Base-by-base conservation (phyloP, 345 rosid genomes). In the Brassica juncea region DNA sequence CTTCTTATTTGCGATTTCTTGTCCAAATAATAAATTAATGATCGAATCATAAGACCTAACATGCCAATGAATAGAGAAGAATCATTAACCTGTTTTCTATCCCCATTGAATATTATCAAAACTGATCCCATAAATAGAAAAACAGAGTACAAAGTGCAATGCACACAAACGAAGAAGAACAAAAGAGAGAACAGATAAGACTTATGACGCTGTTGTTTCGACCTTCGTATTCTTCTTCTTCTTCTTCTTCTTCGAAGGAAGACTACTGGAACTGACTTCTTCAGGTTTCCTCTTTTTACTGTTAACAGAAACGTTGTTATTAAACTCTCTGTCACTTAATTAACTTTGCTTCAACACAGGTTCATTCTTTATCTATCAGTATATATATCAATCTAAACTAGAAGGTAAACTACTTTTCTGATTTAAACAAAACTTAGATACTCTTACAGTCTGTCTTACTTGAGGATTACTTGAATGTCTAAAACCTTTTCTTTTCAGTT, bases 271-370 rank as follows among this genome's bases (percentile, higher is more conserved):
- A 78, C 86, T 88, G 27, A 84, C 77, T 78, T 88, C 97, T 68
- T 85, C 87, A 6, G 91, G 75, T 86, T 87, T 82, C 80, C 97
- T 86, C 83, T 92, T 94, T 44, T 89, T 86, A 73, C 99, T 94
- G 91, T 77, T 10, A 34, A 75, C 49, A 71, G 23, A 73, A 42
- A 31, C 21, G 6, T 60, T 39, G 66, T 19, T 60, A 71, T 65
- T 64, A 35, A 21, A 37, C 67, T 39, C 57, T 19, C 7, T 60
- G 71, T 16, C 58, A 16, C n/a, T 62, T 6, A 16, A 16, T 19
- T 37, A 71, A 37, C 71, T 63, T 61, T 32, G 6, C 4, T n/a
- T 61, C 37, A 21, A 70, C 28, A 69, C 21, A 19, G 15, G 25
- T 6, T 70, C 19, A 3, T n/a, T 30, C 7, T 31, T 61, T 49